Percentiles rank a stretch among this genome's conserved stretches.
Evolutionary conservation across 306 rosid genomes (phyloP).

Genomic region (Cicer arietinum): DNA sequence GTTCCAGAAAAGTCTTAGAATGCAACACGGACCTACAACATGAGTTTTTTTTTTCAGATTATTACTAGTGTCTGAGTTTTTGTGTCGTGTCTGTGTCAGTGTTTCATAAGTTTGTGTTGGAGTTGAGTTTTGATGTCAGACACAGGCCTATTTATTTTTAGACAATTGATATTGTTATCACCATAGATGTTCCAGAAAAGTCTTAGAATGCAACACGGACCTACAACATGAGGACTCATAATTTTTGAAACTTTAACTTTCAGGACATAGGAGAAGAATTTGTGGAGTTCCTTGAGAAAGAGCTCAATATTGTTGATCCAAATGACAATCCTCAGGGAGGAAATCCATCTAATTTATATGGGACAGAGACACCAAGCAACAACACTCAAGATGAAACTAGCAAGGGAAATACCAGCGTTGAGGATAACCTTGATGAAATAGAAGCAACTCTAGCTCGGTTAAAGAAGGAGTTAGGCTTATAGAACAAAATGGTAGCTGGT

Average conservation of each 20-base stretch:
- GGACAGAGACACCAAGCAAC: conserved; percentile 45
- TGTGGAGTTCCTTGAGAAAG: conserved; percentile 96
- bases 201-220: background rate
- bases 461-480: conserved; percentile 89
- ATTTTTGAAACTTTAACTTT: conserved; percentile 38
- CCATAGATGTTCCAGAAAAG: background rate
- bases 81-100: no score
- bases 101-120: background rate
- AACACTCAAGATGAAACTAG: conserved; percentile 47
- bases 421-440: conserved; percentile 82
- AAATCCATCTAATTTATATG: conserved; percentile 49
- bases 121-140: background rate
- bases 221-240: conserved; percentile 13
- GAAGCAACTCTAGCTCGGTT: conserved; percentile 91
- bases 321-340: conserved; percentile 47
- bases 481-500: conserved; percentile 38
- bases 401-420: conserved; percentile 61
- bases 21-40: background rate
- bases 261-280: conserved; percentile 99
- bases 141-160: background rate
- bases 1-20: background rate
- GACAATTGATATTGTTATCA: background rate
- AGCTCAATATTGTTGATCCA: conserved; percentile 68
- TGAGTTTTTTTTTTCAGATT: background rate
- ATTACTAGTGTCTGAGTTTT: no score